Conservation (phyloP, 306 rosid genomes). For the Rosa rugosa region DNA sequence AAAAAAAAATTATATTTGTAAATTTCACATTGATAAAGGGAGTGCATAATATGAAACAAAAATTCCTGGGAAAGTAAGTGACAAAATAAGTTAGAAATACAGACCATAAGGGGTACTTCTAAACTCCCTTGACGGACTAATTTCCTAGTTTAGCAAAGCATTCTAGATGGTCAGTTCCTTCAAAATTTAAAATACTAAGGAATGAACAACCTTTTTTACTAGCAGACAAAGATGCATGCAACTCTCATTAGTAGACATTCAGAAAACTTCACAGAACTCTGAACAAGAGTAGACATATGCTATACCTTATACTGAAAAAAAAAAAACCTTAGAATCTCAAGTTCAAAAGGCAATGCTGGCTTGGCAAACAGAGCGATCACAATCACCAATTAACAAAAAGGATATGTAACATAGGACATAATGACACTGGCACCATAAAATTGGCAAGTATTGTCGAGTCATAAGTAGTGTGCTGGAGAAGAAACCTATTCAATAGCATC, state of each 20-base stretch:
- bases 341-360: neutral
- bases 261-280: neutral
- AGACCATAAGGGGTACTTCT: neutral
- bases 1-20: neutral
- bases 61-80: neutral
- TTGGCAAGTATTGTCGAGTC: neutral
- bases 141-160: constrained; percentile 1
- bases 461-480: neutral
- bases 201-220: neutral
- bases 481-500: neutral
- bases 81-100: neutral
- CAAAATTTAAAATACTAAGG: neutral
- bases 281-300: neutral
- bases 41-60: neutral
- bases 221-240: neutral
- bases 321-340: neutral
- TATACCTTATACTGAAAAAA: neutral
- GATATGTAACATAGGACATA: neutral
- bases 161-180: neutral
- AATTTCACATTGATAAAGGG: neutral
- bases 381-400: neutral
- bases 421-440: neutral
- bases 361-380: neutral
- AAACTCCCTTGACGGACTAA: neutral
- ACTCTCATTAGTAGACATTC: neutral